These are phyloP conservation scores for Aspergillus sp. DNA, from an alignment of 2,329 filamentous ascomycete genomes.

Conservation along the genomic window DNA sequence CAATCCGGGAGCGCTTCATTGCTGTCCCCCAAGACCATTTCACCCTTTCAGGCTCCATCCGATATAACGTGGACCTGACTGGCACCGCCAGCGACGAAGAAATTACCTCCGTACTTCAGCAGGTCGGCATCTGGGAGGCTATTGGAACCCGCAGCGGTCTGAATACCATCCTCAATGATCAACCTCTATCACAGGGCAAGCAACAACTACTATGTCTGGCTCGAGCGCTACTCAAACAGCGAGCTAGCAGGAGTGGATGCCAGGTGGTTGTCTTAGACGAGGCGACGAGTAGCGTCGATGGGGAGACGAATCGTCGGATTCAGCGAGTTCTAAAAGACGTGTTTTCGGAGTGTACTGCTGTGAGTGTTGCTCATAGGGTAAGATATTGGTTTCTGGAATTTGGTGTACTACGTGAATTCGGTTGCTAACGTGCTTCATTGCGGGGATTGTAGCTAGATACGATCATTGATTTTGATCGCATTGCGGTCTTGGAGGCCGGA, in stretches of 20 bases:
- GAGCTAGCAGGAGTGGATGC: conserved; percentile 24
- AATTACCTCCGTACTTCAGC: conserved; percentile 24
- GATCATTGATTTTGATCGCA: too few species aligned
- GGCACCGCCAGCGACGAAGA: conserved; percentile 12
- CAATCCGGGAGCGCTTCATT: conserved; percentile 17
- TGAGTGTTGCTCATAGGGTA: too few species aligned
- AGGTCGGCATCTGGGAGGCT: conserved; percentile 28
- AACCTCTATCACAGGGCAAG: conserved; percentile 49
- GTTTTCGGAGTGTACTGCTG: too few species aligned
- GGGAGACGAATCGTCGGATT: neutral
- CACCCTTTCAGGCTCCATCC: conserved; percentile 20
- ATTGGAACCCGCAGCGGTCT: conserved; percentile 30
- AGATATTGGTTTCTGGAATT: too few species aligned
- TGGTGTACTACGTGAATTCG: too few species aligned
- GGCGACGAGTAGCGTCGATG: conserved; percentile 18
- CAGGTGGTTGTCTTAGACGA: conserved; percentile 21
- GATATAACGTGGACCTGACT: conserved; percentile 19
- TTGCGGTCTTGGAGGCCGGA: too few species aligned
- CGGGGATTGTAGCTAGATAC: too few species aligned
- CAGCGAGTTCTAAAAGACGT: too few species aligned
- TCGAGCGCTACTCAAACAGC: conserved; percentile 48
- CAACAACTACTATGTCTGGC: conserved; percentile 60
- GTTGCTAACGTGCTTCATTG: too few species aligned
- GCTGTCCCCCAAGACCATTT: conserved; percentile 26
- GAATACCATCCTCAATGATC: conserved; percentile 38